Evolutionary conservation across 805 yeast species (phyloP).

Genomic region (Metschnikowia hibisci): DNA sequence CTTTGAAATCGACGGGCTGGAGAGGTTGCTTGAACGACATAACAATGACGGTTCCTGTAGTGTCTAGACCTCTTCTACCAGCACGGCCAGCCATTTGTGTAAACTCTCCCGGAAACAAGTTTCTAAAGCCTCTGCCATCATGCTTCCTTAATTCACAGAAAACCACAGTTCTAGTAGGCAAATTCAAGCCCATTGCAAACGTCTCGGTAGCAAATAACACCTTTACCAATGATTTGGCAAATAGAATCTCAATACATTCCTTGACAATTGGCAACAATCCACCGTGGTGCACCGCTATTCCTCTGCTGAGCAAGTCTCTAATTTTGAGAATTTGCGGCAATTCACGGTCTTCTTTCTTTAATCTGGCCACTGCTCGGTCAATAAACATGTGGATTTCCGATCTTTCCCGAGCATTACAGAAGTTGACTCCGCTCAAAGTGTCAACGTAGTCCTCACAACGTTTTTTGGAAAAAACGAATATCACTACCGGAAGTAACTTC

Average conservation of each 20-base stretch:
- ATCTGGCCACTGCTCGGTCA: constrained; percentile 80
- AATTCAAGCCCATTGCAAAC: constrained; percentile 96
- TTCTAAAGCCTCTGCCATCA: constrained; percentile 81
- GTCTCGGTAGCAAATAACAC: constrained; percentile 97
- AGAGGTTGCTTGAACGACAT: constrained; percentile 76
- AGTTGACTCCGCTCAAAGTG: constrained; percentile 66
- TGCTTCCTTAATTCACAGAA: constrained; percentile 83
- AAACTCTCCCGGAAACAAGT: constrained; percentile 90
- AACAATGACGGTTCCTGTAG: constrained; percentile 89
- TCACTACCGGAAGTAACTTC: constrained; percentile 82
- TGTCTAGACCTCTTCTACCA: constrained; percentile 93
- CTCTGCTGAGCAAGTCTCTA: constrained; percentile 79
- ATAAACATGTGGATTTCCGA: constrained; percentile 92
- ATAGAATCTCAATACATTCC: constrained; percentile 87
- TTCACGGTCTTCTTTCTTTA: constrained; percentile 87
- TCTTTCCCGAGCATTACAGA: constrained; percentile 78
- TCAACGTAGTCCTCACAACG: constrained; percentile 92
- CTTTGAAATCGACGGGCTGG: constrained; percentile 57
- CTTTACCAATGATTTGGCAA: constrained; percentile 80
- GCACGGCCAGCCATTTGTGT: constrained; percentile 99
- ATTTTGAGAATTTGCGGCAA: constrained; percentile 86
- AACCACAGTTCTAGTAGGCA: constrained; percentile 95
- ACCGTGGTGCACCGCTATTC: constrained; percentile 95
- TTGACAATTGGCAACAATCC: constrained; percentile 90
- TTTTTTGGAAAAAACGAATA: constrained; percentile 90